phyloP scores from a whole-genome alignment of 768 basidiomycete species.

The Lentinula lateritia region DNA sequence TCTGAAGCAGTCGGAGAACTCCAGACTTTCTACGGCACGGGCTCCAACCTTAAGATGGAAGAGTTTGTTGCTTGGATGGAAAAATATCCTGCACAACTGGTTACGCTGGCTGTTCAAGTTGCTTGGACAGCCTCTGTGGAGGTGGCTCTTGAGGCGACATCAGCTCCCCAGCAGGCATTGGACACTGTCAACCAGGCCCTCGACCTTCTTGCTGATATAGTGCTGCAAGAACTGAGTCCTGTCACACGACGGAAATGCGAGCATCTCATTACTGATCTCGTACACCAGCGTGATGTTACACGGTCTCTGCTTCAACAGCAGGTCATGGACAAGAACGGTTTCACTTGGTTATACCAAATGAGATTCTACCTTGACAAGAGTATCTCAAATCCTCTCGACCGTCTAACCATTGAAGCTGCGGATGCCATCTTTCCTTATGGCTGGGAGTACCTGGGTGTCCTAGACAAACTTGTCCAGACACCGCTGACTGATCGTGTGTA shows the following conservation, averaged over 20 bases:
- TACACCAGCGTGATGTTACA: conserved; percentile 95
- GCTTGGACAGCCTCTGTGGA: conserved; percentile 92
- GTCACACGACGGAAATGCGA: conserved; percentile 98
- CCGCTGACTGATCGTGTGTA: conserved; percentile 97
- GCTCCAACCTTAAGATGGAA: conserved; percentile 51
- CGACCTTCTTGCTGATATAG: conserved; percentile 95
- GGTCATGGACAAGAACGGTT: conserved; percentile 61
- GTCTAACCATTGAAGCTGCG: conserved; percentile 78
- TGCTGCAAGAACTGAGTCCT: conserved; percentile 80
- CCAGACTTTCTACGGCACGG: conserved; percentile 71
- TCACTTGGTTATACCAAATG: conserved; percentile 98
- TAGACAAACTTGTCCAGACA: conserved; percentile 95
- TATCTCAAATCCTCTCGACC: conserved; percentile 71
- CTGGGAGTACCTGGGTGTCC: conserved; percentile 97
- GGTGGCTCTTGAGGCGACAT: conserved; percentile 48
- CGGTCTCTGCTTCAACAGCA: conserved; percentile 68
- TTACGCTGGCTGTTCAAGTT: conserved; percentile 92
- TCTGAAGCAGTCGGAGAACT: conserved; percentile 78
- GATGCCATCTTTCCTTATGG: conserved; percentile 95
- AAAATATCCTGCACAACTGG: conserved; percentile 91
- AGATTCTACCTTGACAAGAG: conserved; percentile 85
- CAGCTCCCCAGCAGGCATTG: conserved; percentile 59
- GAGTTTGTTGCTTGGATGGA: conserved; percentile 88
- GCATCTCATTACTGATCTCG: conserved; percentile 96
- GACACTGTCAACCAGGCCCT: conserved; percentile 76